A percentile compares a stretch with the other conserved stretches of the same genome.
Evolutionary conservation across 2,329 filamentous ascomycete genomes (phyloP).

Genomic region (Calonectria multiphialidica): DNA sequence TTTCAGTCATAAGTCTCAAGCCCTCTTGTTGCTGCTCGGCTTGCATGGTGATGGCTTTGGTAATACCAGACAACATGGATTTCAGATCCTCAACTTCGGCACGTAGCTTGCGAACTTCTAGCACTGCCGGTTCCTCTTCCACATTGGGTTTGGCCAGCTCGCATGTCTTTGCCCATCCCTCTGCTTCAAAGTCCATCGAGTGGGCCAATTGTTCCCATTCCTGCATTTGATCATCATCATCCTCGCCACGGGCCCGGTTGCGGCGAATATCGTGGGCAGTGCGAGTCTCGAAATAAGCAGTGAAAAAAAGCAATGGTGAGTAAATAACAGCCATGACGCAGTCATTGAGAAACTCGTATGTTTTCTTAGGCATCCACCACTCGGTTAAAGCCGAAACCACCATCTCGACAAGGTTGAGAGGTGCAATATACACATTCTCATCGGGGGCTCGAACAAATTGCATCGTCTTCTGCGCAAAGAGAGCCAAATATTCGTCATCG

Average conservation of each 20-base stretch:
- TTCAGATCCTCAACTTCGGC: slow-evolving; percentile 71
- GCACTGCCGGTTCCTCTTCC: slow-evolving; percentile 80
- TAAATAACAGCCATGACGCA: slow-evolving; percentile 89
- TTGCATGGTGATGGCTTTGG: slow-evolving; percentile 36
- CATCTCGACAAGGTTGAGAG: slow-evolving; percentile 94
- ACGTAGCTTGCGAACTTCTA: slow-evolving; percentile 73
- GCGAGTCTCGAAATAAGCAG: slow-evolving; percentile 78
- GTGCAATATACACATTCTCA: slow-evolving; percentile 97
- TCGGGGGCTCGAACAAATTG: slow-evolving; percentile 97
- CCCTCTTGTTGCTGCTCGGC: not conserved
- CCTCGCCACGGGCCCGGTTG: slow-evolving; percentile 85
- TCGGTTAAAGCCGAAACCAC: slow-evolving; percentile 84
- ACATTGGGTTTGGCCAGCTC: slow-evolving; percentile 83
- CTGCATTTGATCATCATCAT: slow-evolving; percentile 88
- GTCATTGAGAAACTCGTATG: slow-evolving; percentile 88
- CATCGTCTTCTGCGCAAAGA: slow-evolving; percentile 95
- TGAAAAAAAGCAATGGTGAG: slow-evolving; percentile 83
- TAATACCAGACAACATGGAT: slow-evolving; percentile 54
- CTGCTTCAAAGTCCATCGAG: slow-evolving; percentile 82
- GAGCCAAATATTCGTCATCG: slow-evolving; percentile 93
- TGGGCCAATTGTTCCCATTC: slow-evolving; percentile 90
- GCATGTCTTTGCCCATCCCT: slow-evolving; percentile 88
- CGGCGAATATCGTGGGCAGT: slow-evolving; percentile 74
- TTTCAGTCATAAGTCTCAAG: slow-evolving; percentile 3
- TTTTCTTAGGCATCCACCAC: slow-evolving; percentile 88